Conservation (phyloP, 192 early-diverging fungal species). For the Mortierella claussenii region DNA sequence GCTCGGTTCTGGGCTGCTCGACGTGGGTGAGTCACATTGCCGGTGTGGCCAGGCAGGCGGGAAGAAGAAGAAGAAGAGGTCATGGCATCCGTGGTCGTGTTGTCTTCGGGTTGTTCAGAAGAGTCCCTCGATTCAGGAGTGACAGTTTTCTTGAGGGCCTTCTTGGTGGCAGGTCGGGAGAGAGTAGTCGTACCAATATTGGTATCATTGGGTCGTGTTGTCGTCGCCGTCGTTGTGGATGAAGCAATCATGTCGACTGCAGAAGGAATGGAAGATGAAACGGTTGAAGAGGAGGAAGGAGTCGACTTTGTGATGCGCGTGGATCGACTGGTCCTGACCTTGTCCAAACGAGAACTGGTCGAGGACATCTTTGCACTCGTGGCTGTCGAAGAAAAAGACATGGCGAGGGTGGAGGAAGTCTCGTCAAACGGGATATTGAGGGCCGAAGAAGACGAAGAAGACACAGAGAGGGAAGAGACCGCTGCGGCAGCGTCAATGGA, state of each 20-base stretch:
- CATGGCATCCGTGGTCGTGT: background rate
- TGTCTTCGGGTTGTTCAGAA: slow-evolving; percentile 16
- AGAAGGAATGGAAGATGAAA: background rate
- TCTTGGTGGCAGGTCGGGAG: slow-evolving; percentile 11
- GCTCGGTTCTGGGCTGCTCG: slow-evolving; percentile 91
- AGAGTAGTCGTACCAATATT: no score
- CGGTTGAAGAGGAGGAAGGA: slow-evolving; percentile 15
- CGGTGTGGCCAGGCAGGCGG: slow-evolving; percentile 3
- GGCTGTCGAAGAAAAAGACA: slow-evolving; percentile 10
- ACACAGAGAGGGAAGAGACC: no score
- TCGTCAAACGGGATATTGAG: no score
- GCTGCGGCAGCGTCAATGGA: background rate
- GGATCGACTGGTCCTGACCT: slow-evolving; percentile 44
- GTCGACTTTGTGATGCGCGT: slow-evolving; percentile 34
- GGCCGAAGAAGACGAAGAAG: no score
- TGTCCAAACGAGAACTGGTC: slow-evolving; percentile 48
- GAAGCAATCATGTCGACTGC: slow-evolving; percentile 4
- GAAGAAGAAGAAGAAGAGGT: background rate
- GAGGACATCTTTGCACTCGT: slow-evolving; percentile 19
- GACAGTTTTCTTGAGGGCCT: slow-evolving; percentile 17
- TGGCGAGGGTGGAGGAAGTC: no score
- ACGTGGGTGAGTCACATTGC: slow-evolving; percentile 62
- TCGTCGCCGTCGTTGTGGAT: slow-evolving; percentile 3
- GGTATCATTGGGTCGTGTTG: slow-evolving; percentile 9
- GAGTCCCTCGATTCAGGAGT: slow-evolving; percentile 35